phyloP scores from a whole-genome alignment of 2,329 filamentous ascomycete species.

The Exophiala bonariae region DNA sequence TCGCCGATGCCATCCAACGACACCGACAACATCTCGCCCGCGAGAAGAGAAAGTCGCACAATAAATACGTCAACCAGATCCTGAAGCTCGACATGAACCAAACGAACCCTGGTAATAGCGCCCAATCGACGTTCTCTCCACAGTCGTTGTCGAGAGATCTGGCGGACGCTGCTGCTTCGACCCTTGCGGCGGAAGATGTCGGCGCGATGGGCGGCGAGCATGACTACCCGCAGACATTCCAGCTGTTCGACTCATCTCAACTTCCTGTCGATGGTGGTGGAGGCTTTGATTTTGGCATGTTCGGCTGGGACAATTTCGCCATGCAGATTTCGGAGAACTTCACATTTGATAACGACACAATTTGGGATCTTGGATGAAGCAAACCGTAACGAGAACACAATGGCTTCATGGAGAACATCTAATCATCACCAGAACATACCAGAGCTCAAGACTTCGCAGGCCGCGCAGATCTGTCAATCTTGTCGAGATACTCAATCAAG shows the following conservation, averaged over 20 bases:
- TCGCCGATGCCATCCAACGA: constrained; percentile 47
- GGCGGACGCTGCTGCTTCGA: neutral
- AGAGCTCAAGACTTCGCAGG: too few species aligned
- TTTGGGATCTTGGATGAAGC: neutral
- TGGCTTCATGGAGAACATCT: neutral
- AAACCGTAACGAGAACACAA: too few species aligned
- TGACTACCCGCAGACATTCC: neutral
- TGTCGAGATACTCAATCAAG: too few species aligned
- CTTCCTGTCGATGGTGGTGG: constrained; percentile 14
- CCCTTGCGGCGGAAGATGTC: neutral
- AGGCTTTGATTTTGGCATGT: constrained; percentile 20
- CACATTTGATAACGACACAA: constrained; percentile 10
- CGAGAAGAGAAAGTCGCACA: constrained; percentile 30
- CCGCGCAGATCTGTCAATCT: neutral
- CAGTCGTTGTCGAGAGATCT: constrained; percentile 1
- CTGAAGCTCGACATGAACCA: constrained; percentile 32
- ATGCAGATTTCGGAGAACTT: constrained; percentile 24
- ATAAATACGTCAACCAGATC: constrained; percentile 37
- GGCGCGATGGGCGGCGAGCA: neutral
- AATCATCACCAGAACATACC: too few species aligned
- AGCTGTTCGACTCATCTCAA: constrained; percentile 7
- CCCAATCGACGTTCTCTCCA: constrained; percentile 7
- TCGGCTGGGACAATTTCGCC: constrained; percentile 23
- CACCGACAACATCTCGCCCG: constrained; percentile 38
- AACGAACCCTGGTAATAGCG: neutral